These are phyloP conservation scores for Chara braunii DNA, from an alignment of 139 green algal genomes.

Conservation along the genomic window DNA sequence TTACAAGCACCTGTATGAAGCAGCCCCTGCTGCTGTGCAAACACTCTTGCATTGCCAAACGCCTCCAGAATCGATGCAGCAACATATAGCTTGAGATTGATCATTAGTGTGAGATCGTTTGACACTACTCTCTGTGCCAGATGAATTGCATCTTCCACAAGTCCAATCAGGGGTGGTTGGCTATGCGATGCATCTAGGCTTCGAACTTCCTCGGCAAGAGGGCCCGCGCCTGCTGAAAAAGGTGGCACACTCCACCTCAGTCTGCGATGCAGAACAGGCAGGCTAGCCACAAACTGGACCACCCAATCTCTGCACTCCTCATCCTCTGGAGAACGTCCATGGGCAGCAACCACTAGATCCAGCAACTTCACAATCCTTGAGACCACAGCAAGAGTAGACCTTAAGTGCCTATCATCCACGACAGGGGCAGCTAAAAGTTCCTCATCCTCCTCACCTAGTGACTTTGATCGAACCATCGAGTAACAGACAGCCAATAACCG, in stretches of 20 bases:
- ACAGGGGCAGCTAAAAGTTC: background rate
- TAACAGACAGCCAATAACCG: background rate
- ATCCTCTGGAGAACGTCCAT: background rate
- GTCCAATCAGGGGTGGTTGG: too few species aligned
- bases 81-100: too few species aligned
- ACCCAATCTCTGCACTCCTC: background rate
- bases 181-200: too few species aligned
- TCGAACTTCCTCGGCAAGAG: background rate
- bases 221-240: background rate
- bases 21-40: too few species aligned
- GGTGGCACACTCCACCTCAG: background rate
- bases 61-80: too few species aligned
- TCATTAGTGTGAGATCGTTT: too few species aligned
- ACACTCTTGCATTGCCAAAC: too few species aligned
- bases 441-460: background rate
- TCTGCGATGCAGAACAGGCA: background rate
- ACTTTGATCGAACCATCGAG: background rate
- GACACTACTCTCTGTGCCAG: too few species aligned
- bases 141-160: too few species aligned
- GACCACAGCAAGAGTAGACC: background rate
- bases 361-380: conserved; percentile 7
- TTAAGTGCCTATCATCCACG: background rate
- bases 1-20: too few species aligned
- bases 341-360: background rate
- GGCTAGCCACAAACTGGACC: background rate